Conservation (phyloP, 495 filamentous ascomycete genomes). For the Daldinia grandis region DNA sequence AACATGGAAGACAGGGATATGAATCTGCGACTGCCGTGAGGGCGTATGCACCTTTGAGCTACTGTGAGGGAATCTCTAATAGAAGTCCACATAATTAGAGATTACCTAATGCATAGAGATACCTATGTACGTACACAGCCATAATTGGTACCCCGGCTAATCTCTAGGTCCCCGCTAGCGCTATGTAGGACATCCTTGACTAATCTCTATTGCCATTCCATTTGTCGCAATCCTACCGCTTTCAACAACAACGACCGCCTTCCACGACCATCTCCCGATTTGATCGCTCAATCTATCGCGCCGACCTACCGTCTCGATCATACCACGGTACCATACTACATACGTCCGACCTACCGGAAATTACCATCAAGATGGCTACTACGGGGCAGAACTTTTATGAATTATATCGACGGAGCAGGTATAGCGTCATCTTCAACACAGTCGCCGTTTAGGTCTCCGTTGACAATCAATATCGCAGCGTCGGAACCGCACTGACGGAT, state of each 20-base stretch:
- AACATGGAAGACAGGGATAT: background rate
- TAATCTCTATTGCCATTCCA: background rate
- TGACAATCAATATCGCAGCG: constrained; percentile 61
- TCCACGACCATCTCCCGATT: background rate
- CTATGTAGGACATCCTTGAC: background rate
- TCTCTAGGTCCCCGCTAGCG: background rate
- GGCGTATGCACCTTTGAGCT: background rate
- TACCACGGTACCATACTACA: background rate
- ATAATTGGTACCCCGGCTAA: background rate
- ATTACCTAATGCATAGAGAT: background rate
- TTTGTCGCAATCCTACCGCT: constrained; percentile 2
- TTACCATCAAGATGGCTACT: constrained; percentile 41
- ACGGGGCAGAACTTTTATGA: constrained; percentile 77
- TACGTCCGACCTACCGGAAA: background rate
- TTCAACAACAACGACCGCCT: constrained; percentile 27
- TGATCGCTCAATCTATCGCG: background rate
- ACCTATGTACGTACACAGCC: background rate
- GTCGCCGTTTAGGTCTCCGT: constrained; percentile 24
- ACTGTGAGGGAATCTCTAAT: background rate
- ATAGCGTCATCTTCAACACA: constrained; percentile 48
- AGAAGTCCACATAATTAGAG: background rate
- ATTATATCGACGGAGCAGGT: constrained; percentile 97
- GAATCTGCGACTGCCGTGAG: background rate
- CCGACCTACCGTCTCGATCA: background rate
- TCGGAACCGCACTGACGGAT: constrained; percentile 91